Evolutionary conservation across 2,329 filamentous ascomycete genomes (phyloP).

Genomic region (Xylaria arbuscula): DNA sequence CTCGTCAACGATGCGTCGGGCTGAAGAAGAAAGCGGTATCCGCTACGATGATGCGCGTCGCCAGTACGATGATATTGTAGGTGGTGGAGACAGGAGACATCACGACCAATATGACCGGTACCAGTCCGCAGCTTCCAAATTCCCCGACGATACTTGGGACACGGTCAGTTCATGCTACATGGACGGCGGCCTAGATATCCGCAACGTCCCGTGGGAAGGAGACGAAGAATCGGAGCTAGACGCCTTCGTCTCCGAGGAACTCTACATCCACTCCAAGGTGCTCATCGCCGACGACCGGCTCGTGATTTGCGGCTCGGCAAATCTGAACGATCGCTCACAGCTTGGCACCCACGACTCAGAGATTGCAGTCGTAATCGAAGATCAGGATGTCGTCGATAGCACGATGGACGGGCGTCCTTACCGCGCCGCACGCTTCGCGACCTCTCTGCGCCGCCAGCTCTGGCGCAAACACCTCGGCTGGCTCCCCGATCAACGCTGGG

Average conservation of each 20-base stretch:
- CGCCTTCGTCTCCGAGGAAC: slow-evolving; percentile 74
- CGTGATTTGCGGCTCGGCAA: slow-evolving; percentile 87
- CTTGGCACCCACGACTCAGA: slow-evolving; percentile 87
- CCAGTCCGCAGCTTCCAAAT: slow-evolving; percentile 72
- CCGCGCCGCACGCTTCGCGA: slow-evolving; percentile 78
- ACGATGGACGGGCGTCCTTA: slow-evolving; percentile 79
- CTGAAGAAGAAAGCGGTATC: slow-evolving; percentile 72
- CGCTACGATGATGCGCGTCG: slow-evolving; percentile 73
- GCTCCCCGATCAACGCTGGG: slow-evolving; percentile 77
- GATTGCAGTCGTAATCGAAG: slow-evolving; percentile 89
- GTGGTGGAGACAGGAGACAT: slow-evolving; percentile 46
- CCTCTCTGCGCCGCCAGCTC: slow-evolving; percentile 83
- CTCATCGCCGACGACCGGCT: slow-evolving; percentile 89
- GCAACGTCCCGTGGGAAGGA: slow-evolving; percentile 66
- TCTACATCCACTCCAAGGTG: slow-evolving; percentile 85
- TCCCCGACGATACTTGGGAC: slow-evolving; percentile 73
- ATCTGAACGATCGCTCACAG: slow-evolving; percentile 92
- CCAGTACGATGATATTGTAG: slow-evolving; percentile 70
- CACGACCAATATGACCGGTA: slow-evolving; percentile 71
- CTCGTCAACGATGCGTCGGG: slow-evolving; percentile 68
- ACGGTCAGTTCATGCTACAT: slow-evolving; percentile 85
- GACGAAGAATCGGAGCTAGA: slow-evolving; percentile 66
- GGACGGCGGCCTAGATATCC: slow-evolving; percentile 78
- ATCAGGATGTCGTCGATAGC: slow-evolving; percentile 75
- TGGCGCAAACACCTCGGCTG: slow-evolving; percentile 94